phyloP scores from a whole-genome alignment of 139 green algal species.

The Parachlorella kessleri region DNA sequence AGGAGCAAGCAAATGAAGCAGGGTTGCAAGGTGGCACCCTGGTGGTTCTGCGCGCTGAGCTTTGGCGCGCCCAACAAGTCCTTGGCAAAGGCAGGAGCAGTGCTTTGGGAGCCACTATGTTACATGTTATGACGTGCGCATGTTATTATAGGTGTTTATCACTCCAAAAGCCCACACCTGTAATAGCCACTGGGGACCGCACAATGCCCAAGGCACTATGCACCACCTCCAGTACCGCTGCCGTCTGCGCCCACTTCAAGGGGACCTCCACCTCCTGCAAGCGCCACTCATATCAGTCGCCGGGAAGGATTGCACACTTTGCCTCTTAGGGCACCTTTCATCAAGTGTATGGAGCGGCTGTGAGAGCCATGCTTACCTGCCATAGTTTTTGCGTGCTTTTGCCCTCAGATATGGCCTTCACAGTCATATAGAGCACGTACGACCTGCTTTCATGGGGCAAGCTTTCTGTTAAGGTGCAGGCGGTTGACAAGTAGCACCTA shows the following conservation, averaged over 20 bases:
- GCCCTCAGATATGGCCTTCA: neutral
- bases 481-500: neutral
- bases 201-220: constrained; percentile 83
- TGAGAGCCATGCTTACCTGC: constrained; percentile 1
- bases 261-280: constrained; percentile 66
- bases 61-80: no score
- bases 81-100: no score
- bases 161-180: no score
- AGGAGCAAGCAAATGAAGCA: no score
- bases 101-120: no score
- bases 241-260: constrained; percentile 85
- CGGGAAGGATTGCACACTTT: neutral
- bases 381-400: neutral
- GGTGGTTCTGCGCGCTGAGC: no score
- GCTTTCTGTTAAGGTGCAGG: neutral
- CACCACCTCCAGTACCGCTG: constrained; percentile 85
- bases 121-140: no score
- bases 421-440: neutral
- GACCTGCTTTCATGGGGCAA: neutral
- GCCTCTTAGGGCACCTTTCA: neutral
- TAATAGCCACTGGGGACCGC: constrained; percentile 82
- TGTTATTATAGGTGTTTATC: no score
- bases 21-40: no score
- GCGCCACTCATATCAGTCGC: neutral
- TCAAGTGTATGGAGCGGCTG: neutral